A percentile compares a stretch with the other conserved stretches of the same genome.
phyloP scores from a whole-genome alignment of 75 land plant genomes.

The Azolla pinnata region DNA sequence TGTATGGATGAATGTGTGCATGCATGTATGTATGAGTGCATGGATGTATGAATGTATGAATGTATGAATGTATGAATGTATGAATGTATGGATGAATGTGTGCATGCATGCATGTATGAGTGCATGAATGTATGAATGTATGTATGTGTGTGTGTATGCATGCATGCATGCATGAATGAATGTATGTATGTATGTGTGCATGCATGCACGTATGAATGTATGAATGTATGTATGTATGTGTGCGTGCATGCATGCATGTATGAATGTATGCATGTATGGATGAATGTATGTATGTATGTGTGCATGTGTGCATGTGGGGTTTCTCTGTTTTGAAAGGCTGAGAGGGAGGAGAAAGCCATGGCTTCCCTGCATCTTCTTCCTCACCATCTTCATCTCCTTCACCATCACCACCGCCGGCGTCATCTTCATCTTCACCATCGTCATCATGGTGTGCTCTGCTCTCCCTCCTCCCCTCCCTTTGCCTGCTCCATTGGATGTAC shows the following conservation, averaged over 20 bases:
- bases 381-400: neutral
- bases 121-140: neutral
- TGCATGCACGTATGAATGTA: neutral
- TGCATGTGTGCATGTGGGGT: neutral
- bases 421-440: neutral
- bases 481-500: too few species aligned
- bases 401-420: neutral
- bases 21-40: neutral
- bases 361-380: neutral
- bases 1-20: neutral
- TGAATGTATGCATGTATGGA: neutral
- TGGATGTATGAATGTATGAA: neutral
- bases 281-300: neutral
- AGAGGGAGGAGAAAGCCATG: neutral
- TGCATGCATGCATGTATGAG: neutral
- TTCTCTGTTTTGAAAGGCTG: neutral
- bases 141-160: neutral
- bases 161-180: neutral
- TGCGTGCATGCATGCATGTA: neutral
- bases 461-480: too few species aligned
- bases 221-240: conserved; percentile 1
- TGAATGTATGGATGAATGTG: neutral
- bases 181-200: conserved; percentile 1
- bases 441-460: neutral
- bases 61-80: neutral